These are phyloP conservation scores for Purpureocillium takamizusanense DNA, from an alignment of 2,329 filamentous ascomycete species.

Conservation along the genomic window DNA sequence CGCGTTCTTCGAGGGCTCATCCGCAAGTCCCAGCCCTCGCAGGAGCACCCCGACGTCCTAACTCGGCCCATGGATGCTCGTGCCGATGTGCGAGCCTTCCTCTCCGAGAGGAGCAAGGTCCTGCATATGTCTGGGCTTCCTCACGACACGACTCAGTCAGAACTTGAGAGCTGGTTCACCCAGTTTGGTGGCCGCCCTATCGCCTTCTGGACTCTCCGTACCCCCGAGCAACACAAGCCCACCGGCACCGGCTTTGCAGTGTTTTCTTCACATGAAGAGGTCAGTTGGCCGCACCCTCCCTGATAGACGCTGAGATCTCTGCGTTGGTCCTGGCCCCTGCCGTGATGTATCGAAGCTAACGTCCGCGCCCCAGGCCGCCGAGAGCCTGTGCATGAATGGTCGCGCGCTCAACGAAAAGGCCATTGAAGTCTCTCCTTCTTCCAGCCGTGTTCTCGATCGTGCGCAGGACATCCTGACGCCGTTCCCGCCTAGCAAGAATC, in stretches of 20 bases:
- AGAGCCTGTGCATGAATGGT: constrained; percentile 98
- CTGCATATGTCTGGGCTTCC: constrained; percentile 95
- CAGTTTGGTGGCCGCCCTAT: constrained; percentile 97
- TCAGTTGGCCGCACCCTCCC: constrained; percentile 37
- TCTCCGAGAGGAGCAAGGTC: constrained; percentile 94
- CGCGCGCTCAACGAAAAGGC: constrained; percentile 97
- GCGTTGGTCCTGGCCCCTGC: no score
- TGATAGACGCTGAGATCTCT: no score
- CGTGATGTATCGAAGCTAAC: constrained; percentile 1
- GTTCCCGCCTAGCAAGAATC: constrained; percentile 97
- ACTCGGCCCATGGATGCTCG: constrained; percentile 93
- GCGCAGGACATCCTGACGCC: constrained; percentile 93
- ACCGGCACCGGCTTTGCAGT: constrained; percentile 97
- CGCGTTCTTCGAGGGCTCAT: constrained; percentile 88
- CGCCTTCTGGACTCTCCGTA: constrained; percentile 97
- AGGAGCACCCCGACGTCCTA: constrained; percentile 90
- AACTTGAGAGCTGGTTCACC: constrained; percentile 98
- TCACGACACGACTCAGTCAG: constrained; percentile 96
- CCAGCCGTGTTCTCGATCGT: constrained; percentile 90
- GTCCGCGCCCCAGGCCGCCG: constrained; percentile 60
- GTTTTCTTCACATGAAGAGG: constrained; percentile 98
- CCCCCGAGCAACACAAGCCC: constrained; percentile 98
- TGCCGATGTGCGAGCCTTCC: constrained; percentile 90
- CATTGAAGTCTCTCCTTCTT: constrained; percentile 96
- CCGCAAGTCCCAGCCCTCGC: constrained; percentile 87